These are phyloP conservation scores for Rutidosis leptorrhynchoides DNA, from an alignment of 129 eudicot genomes.

Conservation along the genomic window DNA sequence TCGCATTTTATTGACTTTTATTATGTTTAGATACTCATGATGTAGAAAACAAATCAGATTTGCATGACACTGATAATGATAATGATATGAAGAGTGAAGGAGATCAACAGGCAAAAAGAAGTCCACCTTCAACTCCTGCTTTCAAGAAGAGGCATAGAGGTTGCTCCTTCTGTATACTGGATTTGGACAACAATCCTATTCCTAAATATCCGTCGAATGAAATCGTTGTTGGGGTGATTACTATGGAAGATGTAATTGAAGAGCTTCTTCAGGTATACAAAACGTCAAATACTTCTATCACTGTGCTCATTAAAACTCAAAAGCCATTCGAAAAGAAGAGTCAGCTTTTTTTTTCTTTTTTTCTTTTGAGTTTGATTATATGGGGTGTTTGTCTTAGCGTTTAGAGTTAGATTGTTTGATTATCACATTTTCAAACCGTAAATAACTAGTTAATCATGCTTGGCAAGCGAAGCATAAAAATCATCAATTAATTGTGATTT, in stretches of 20 bases:
- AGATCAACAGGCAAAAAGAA: constrained; percentile 48
- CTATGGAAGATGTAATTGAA: constrained; percentile 98
- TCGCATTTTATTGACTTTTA: neutral
- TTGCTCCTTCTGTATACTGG: constrained; percentile 91
- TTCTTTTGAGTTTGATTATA: neutral
- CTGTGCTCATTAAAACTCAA: neutral
- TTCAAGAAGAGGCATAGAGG: constrained; percentile 92
- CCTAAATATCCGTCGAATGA: constrained; percentile 64
- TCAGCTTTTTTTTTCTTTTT: neutral
- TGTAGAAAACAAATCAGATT: constrained; percentile 33
- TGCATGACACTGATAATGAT: constrained; percentile 38
- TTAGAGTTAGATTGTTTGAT: too few species aligned
- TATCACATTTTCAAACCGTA: too few species aligned
- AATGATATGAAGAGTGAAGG: constrained; percentile 37
- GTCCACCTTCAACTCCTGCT: constrained; percentile 76
- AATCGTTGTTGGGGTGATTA: constrained; percentile 80
- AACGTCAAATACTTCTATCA: neutral
- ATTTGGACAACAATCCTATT: constrained; percentile 69
- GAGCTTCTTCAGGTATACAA: constrained; percentile 92
- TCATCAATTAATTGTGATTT: too few species aligned
- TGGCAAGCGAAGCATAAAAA: too few species aligned
- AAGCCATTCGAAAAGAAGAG: neutral
- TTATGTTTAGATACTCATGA: constrained; percentile 38
- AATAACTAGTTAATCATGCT: too few species aligned
- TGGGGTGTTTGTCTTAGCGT: too few species aligned